Percentiles rank a stretch among this genome's conserved stretches.
phyloP scores from a whole-genome alignment of 129 eudicot genomes.

The Calendula officinalis region DNA sequence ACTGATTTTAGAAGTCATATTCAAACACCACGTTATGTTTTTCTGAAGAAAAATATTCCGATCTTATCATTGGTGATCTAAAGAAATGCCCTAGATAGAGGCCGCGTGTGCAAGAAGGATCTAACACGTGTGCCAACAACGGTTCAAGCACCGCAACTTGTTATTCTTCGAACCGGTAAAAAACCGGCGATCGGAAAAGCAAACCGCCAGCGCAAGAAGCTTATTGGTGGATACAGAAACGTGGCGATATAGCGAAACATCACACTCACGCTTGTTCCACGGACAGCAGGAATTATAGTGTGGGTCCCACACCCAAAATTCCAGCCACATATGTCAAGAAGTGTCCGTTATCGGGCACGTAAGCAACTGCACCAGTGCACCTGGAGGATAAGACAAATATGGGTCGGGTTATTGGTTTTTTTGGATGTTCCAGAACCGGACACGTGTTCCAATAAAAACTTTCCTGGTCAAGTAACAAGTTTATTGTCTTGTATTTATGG shows the following conservation, averaged over 20 bases:
- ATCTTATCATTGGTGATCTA: slow-evolving; percentile 28
- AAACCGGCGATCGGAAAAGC: neutral
- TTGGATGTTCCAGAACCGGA: slow-evolving; percentile 11
- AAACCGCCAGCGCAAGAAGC: neutral
- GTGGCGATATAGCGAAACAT: slow-evolving; percentile 37
- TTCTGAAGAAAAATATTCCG: slow-evolving; percentile 9
- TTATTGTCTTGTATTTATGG: too few species aligned
- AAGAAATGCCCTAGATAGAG: slow-evolving; percentile 17
- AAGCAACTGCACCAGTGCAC: slow-evolving; percentile 1
- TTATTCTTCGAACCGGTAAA: slow-evolving; percentile 10
- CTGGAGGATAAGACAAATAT: slow-evolving; percentile 13
- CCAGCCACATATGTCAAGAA: slow-evolving; percentile 26
- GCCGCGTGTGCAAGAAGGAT: slow-evolving; percentile 34
- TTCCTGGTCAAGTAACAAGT: neutral
- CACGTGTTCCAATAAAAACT: slow-evolving; percentile 26
- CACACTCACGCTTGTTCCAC: slow-evolving; percentile 13
- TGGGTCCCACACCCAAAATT: slow-evolving; percentile 8
- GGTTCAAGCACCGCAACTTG: slow-evolving; percentile 18
- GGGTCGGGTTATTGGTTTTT: slow-evolving; percentile 16
- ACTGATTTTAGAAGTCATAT: neutral
- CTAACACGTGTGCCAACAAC: slow-evolving; percentile 39
- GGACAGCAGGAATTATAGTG: slow-evolving; percentile 7
- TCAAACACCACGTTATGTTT: neutral
- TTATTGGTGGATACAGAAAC: slow-evolving; percentile 40
- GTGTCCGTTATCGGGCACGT: slow-evolving; percentile 44